Base-by-base conservation (phyloP, 2,329 filamentous ascomycete species). In the Sclerotinia glacialis region DNA sequence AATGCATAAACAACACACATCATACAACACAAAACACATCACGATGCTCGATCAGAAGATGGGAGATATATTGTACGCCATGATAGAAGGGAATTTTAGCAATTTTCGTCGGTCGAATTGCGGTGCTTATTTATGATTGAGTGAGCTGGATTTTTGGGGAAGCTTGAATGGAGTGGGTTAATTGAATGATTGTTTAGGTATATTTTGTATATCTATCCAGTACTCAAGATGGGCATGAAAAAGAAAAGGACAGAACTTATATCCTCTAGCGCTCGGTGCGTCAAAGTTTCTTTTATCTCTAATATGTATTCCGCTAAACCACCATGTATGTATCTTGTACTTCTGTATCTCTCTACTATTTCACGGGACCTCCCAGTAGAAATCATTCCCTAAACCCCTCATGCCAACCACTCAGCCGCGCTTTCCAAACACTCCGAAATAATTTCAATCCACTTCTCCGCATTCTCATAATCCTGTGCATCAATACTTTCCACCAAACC, bases 401-500 rank as follows among this genome's bases (percentile, higher is more conserved):
- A 58, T 49, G 37, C 37, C 6, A 64, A 58, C 50, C 52, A 42
- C 1, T 31, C 40, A 5, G 62, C 62, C 2, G 62, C 62, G 5
- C 18, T 58, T 18, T 56, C 62, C 52, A 64, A 58, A 34, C 62
- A 56, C 8, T 34, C 16, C 59, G 84, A 79, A 66, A 89, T 86
- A 66, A 89, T 88, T 23, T 77, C 78, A 2, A 83, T 80, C 86
- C 86, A 89, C 73, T 82, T 83, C 54, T 83, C 72, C 0, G 85
- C 86, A 67, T 86, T 86, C 21, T 75, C 77, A 72, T 82, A 88
- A 73, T 89, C 83, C 71, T 83, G 81, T 18, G 79, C 78, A 67
- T 88, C 85, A 67, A 89, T 87, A 64, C 84, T 86, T 76, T 89
- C 86, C 18, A 83, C 80, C 55, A 89, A 77, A 0, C 86, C 85